Conservation (phyloP, 208 protist genomes). For the Leptomonas pyrrhocoris region DNA sequence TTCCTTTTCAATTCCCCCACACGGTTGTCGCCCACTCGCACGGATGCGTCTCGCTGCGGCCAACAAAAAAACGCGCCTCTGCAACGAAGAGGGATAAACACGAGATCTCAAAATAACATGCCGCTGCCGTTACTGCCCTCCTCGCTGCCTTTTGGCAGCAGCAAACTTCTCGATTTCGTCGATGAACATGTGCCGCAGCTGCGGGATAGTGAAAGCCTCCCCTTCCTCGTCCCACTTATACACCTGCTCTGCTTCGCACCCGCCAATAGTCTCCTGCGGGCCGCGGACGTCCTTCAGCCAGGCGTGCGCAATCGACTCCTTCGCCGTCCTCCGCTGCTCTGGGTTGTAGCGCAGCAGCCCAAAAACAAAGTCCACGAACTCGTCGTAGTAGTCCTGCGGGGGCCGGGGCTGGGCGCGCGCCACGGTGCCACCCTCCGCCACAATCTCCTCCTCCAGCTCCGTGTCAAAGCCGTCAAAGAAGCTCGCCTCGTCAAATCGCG, state of each 20-base stretch:
- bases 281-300: slow-evolving; percentile 68
- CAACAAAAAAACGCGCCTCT: too few relatives aligned
- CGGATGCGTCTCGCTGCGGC: too few relatives aligned
- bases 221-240: slow-evolving; percentile 63
- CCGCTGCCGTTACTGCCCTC: background rate
- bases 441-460: slow-evolving; percentile 25
- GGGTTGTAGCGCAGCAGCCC: slow-evolving; percentile 94
- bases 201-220: slow-evolving; percentile 36
- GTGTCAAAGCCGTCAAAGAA: slow-evolving; percentile 60
- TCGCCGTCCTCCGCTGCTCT: slow-evolving; percentile 90
- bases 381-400: slow-evolving; percentile 46
- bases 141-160: slow-evolving; percentile 3
- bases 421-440: slow-evolving; percentile 10
- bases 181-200: slow-evolving; percentile 64
- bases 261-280: slow-evolving; percentile 43
- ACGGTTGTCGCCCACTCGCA: too few relatives aligned
- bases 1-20: too few relatives aligned
- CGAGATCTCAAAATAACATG: too few relatives aligned
- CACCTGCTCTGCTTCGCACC: slow-evolving; percentile 41
- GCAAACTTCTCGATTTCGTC: slow-evolving; percentile 66
- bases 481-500: slow-evolving; percentile 47
- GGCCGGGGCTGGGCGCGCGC: slow-evolving; percentile 11
- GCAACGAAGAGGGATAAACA: too few relatives aligned
- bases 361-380: slow-evolving; percentile 90
- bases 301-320: slow-evolving; percentile 88